Base-by-base conservation (phyloP, 2,329 filamentous ascomycete species). In the Orbilia brochopaga region DNA sequence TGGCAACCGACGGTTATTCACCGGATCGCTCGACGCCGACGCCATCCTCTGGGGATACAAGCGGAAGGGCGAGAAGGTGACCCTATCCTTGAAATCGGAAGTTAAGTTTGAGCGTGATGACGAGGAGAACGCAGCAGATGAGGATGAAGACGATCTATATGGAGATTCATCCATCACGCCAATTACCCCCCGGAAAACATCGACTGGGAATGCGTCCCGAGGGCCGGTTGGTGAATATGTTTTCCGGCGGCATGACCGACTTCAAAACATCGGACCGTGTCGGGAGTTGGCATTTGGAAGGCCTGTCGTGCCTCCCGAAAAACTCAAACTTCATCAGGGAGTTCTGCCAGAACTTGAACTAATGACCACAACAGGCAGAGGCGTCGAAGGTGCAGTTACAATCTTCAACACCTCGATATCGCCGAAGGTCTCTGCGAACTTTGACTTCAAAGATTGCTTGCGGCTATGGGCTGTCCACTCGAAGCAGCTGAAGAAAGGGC, bases 1-100 rank as follows among this genome's bases (percentile, higher is more conserved):
- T 1, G 85, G 86, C 2, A 85, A 86, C 60, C 87, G 88, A 10
- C 83, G 84, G 17, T 78, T 97, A 32, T 99, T 99, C 77, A 80
- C 96, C 23, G 94, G 93, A 11, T 96, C 91, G 76, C 91, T 96
- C 77, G 86, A 88, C 62, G 85, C 87, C 7, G 90, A 97, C 75
- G 95, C 93, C 0, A 79, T 90, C 1, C 83, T 99, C 2, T 78
- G 99, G 24, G 88, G 90, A 21, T 97, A 92, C 89, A 87, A 75
- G 53, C 69, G 75, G 11, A 76, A 75, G 51, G 76, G 76, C n/a
- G 76, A 76, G 32, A 76, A 76, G 50, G 51, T 67, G 13, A 58
- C 57, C 10, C 19, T 67, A n/a, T 73, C 69, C 17, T 52, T 85
- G 40, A 85, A 85, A 73, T 89, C 88, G 75, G 84, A 87, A 60